phyloP scores from a whole-genome alignment of 169 alveolate species.

The Condylostoma magnum region DNA sequence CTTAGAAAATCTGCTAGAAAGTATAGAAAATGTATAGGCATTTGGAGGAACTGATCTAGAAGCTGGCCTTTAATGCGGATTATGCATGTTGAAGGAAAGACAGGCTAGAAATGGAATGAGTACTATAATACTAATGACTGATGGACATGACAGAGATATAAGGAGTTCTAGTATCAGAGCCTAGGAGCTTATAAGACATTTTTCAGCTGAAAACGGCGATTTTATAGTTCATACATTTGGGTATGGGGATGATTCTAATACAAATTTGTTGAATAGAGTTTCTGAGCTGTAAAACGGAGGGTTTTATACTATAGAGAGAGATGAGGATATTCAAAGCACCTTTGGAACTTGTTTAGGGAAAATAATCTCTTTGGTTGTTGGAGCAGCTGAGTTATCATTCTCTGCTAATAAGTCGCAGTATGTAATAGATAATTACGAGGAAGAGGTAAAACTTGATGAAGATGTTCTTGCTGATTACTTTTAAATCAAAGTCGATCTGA shows the following conservation, averaged over 20 bases:
- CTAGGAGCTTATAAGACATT: too few relatives aligned
- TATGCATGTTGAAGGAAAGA: slow-evolving; percentile 41
- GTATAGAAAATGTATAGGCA: slow-evolving; percentile 26
- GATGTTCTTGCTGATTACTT: too few relatives aligned
- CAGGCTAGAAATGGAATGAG: slow-evolving; percentile 27
- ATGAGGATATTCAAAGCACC: not conserved
- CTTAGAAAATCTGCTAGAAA: slow-evolving; percentile 17
- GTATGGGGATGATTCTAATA: not conserved
- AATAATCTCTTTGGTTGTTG: not conserved
- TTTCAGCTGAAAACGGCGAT: too few relatives aligned
- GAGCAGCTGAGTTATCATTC: not conserved
- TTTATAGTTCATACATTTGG: slow-evolving; percentile 17
- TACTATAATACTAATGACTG: slow-evolving; percentile 49
- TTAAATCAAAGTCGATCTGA: too few relatives aligned
- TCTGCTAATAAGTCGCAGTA: too few relatives aligned
- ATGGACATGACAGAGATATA: slow-evolving; percentile 58
- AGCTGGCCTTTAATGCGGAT: slow-evolving; percentile 46
- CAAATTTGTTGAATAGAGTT: not conserved
- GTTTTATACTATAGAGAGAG: not conserved
- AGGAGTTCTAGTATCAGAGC: too few relatives aligned
- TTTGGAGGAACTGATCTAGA: slow-evolving; percentile 56
- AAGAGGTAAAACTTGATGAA: too few relatives aligned
- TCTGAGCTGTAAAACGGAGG: slow-evolving; percentile 15
- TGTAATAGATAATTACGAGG: too few relatives aligned
- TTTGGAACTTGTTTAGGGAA: not conserved